A percentile compares a stretch with the other conserved stretches of the same genome.
Evolutionary conservation across 345 rosid species (phyloP).

Genomic region (Angophora floribunda): DNA sequence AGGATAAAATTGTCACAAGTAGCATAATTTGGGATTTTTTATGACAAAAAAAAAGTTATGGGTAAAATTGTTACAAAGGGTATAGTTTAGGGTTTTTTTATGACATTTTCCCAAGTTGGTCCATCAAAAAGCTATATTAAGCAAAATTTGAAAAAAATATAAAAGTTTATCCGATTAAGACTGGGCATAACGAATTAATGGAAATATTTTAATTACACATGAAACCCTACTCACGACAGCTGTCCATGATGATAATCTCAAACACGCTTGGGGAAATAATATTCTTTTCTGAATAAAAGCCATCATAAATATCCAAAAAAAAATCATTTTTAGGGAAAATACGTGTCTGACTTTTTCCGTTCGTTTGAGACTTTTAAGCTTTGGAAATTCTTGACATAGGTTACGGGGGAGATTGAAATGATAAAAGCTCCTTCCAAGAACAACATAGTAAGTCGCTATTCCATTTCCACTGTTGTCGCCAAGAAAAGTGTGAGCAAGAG

Average conservation of each 20-base stretch:
- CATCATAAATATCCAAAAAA: not conserved
- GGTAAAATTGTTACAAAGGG: no score
- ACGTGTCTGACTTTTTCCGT: not conserved
- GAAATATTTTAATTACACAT: not conserved
- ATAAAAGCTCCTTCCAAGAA: not conserved
- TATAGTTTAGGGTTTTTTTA: no score
- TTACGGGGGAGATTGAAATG: not conserved
- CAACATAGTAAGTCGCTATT: no score
- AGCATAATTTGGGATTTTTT: no score
- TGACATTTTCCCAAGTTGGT: no score
- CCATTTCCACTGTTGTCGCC: not conserved
- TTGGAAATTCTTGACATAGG: fast-evolving
- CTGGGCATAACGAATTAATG: not conserved
- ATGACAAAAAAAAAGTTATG: no score
- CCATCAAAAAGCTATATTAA: not conserved
- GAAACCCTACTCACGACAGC: not conserved
- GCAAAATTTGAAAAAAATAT: not conserved
- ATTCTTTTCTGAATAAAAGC: not conserved
- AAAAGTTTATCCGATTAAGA: not conserved
- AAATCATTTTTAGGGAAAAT: not conserved
- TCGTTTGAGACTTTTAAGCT: not conserved
- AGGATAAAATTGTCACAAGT: no score
- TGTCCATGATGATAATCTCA: not conserved
- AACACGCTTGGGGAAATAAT: not conserved
- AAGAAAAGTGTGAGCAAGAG: not conserved